Evolutionary conservation across 2,329 filamentous ascomycete species (phyloP).

Genomic region (Colletotrichum ledebouriae): DNA sequence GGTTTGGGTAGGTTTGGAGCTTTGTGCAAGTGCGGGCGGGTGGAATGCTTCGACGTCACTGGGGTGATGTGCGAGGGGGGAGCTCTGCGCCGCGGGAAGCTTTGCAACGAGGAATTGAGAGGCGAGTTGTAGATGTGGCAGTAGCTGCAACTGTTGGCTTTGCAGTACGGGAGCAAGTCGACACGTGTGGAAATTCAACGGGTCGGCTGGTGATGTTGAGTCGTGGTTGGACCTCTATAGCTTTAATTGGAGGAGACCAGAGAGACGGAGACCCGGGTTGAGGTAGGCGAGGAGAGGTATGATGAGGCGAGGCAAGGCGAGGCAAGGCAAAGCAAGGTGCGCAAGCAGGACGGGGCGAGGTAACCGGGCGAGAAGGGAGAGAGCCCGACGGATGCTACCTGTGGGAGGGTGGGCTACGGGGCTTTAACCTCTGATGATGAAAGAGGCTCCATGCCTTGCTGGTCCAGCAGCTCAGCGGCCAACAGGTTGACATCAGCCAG

Average conservation of each 20-base stretch:
- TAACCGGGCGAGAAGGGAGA: neutral
- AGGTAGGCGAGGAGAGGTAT: neutral
- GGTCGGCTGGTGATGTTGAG: slow-evolving; percentile 24
- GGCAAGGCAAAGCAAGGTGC: neutral
- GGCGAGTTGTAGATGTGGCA: slow-evolving; percentile 19
- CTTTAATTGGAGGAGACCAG: slow-evolving; percentile 7
- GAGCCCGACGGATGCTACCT: neutral
- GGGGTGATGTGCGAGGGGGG: slow-evolving; percentile 37
- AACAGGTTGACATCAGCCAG: slow-evolving; percentile 19
- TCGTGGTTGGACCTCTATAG: slow-evolving; percentile 22
- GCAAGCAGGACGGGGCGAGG: neutral
- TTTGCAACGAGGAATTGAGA: slow-evolving; percentile 21
- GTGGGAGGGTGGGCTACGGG: slow-evolving; percentile 43
- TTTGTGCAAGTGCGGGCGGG: slow-evolving; percentile 33
- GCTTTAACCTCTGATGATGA: slow-evolving; percentile 43
- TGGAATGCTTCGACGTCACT: slow-evolving; percentile 42
- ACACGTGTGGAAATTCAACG: slow-evolving; percentile 32
- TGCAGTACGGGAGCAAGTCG: slow-evolving; percentile 3
- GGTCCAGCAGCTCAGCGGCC: neutral
- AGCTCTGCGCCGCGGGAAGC: slow-evolving; percentile 31
- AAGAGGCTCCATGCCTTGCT: slow-evolving; percentile 41
- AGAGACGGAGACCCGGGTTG: neutral
- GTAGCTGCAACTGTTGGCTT: slow-evolving; percentile 5
- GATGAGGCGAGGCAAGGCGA: neutral
- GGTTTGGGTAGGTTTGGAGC: slow-evolving; percentile 20